These are phyloP conservation scores for Quercus lobata DNA, from an alignment of 331 rosid genomes.

Conservation along the genomic window DNA sequence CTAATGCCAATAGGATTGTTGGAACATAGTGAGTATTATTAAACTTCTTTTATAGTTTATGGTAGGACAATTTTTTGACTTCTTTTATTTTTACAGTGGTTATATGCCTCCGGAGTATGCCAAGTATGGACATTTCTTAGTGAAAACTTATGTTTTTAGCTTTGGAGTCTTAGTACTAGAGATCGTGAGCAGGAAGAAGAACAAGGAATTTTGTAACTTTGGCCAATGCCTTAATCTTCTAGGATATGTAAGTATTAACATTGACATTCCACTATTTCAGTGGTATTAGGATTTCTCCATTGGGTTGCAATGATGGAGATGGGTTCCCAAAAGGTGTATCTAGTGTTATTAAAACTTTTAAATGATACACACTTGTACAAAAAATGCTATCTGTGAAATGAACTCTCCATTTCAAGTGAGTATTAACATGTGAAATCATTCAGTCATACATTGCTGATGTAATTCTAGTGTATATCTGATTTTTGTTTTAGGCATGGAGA, in stretches of 20 bases:
- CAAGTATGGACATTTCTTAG: constrained; percentile 27
- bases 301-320: too few relatives aligned
- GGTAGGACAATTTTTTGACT: not conserved
- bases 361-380: too few relatives aligned
- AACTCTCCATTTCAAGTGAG: too few relatives aligned
- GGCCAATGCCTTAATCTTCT: constrained; percentile 20
- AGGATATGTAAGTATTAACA: constrained; percentile 27
- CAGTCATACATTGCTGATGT: too few relatives aligned
- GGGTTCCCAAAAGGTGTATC: too few relatives aligned
- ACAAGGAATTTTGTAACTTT: not conserved
- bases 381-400: too few relatives aligned
- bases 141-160: constrained; percentile 34
- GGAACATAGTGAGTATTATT: not conserved
- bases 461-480: not conserved
- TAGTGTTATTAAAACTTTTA: too few relatives aligned
- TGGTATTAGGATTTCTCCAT: too few relatives aligned
- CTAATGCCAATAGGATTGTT: constrained; percentile 14
- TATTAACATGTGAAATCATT: too few relatives aligned
- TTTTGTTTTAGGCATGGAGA: constrained; percentile 34
- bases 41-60: not conserved
- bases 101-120: constrained; percentile 36
- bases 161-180: constrained; percentile 33
- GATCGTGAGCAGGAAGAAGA: constrained; percentile 35
- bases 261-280: too few relatives aligned
- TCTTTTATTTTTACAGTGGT: constrained; percentile 12